Evolutionary conservation across 2,329 filamentous ascomycete genomes (phyloP), one percentile per base, ranked within the genome.

Genomic region (Leptographium wingfieldii): DNA sequence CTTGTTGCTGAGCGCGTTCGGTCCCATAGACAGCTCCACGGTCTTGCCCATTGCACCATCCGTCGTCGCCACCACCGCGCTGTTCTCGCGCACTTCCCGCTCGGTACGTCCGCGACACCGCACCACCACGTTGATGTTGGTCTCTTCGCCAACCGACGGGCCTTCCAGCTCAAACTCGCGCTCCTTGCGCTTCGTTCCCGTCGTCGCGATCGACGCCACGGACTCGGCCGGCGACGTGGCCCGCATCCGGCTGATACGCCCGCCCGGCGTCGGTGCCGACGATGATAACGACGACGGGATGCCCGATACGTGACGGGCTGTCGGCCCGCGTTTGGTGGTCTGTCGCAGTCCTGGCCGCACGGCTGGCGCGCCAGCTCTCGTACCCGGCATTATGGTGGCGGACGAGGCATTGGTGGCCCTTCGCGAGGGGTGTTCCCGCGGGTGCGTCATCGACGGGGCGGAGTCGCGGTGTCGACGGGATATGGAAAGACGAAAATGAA

Each of bases 71-170:
- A 97, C 92, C 1, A 97, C 91, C 48, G 90, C 89, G 70, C 91
- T 96, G 73, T 96, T 99, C 72, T 99, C 94, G 66, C 85, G 82
- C 58, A 96, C 85, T 74, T 99, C 94, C 66, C 92, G 86, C 66
- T 96, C 89, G 70, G 89, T 97, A 64, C 94, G 87, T 5, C 92
- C 94, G 66, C 94, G 83, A 75, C 92, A 99, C 64, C 94, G 83
- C 61, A 99, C 95, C 40, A 97, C 92, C 55, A 99, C 94, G 70
- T 95, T 94, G 73, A 99, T 99, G 71, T 96, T 99, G 9, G 92
- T 97, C 72, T 95, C 91, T 67, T 92, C 86, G 57, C 81, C 60
- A 38, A 40, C 49, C 9, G 31, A 52, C 54, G 83, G 80, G 3
- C 78, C 72, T 38, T 88, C 80, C 3, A 78, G 71, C 35, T 89